Percentiles rank a stretch among this genome's conserved stretches.
Evolutionary conservation across 2,329 filamentous ascomycete species (phyloP).

Genomic region (Tolypocladium paradoxum): DNA sequence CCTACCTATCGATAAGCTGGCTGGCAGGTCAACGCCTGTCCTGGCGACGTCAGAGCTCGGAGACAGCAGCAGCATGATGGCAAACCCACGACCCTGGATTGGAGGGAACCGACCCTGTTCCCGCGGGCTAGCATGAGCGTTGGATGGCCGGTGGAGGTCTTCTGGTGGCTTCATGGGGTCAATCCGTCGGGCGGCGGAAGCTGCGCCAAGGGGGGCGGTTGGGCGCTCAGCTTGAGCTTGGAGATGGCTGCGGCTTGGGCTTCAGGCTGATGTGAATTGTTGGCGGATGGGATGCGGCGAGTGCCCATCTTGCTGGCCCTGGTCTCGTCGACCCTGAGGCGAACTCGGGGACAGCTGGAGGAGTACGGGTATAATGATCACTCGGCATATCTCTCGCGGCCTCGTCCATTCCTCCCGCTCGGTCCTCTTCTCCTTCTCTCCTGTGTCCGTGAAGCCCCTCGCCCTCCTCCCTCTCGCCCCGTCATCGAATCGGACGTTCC

Average conservation of each 20-base stretch:
- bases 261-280: not conserved
- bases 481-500: too few species aligned
- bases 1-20: not conserved
- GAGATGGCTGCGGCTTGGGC: not conserved
- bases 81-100: not conserved
- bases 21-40: too few species aligned
- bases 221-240: not conserved
- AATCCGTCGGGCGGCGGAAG: not conserved
- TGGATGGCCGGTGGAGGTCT: not conserved
- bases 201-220: not conserved
- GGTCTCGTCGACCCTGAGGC: not conserved
- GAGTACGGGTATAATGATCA: too few species aligned
- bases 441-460: too few species aligned
- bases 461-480: too few species aligned
- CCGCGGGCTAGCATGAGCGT: not conserved
- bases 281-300: too few species aligned
- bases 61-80: not conserved
- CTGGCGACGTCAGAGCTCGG: not conserved
- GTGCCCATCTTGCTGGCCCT: too few species aligned
- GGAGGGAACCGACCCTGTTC: not conserved
- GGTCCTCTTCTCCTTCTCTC: too few species aligned
- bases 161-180: not conserved
- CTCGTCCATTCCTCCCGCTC: not conserved
- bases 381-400: too few species aligned
- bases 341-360: not conserved